Evolutionary conservation across 257 asterid species (phyloP).

Genomic region (Euphrasia confusa): DNA sequence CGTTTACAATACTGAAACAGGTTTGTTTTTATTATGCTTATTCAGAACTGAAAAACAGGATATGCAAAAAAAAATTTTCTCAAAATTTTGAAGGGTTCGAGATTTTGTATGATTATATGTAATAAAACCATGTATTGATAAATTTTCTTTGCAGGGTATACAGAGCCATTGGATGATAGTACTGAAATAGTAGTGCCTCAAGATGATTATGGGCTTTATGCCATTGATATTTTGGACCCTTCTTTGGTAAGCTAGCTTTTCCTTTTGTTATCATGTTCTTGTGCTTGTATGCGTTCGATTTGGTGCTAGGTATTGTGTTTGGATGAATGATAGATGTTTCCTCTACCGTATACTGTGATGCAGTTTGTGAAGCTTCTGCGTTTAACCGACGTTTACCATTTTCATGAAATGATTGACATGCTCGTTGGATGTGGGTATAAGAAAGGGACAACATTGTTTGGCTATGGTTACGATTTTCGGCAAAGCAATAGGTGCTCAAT

Average conservation of each 20-base stretch:
- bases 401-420: conserved; percentile 94
- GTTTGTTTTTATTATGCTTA: neutral
- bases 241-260: conserved; percentile 53
- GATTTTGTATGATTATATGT: neutral
- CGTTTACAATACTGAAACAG: conserved; percentile 63
- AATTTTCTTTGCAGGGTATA: conserved; percentile 52
- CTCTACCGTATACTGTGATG: conserved; percentile 18
- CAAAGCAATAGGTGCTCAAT: conserved; percentile 80
- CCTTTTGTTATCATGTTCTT: neutral
- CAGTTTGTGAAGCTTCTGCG: conserved; percentile 73
- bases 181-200: conserved; percentile 74
- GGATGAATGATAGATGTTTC: neutral
- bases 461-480: conserved; percentile 93
- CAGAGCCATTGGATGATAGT: conserved; percentile 67
- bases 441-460: conserved; percentile 87
- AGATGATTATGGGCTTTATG: conserved; percentile 94
- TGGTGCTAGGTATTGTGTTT: neutral
- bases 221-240: conserved; percentile 96
- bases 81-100: neutral
- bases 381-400: conserved; percentile 65
- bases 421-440: conserved; percentile 89
- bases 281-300: neutral
- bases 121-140: neutral
- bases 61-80: neutral
- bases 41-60: neutral